phyloP scores from a whole-genome alignment of 257 asterid genomes.

The Parsonsia alboflavescens region DNA sequence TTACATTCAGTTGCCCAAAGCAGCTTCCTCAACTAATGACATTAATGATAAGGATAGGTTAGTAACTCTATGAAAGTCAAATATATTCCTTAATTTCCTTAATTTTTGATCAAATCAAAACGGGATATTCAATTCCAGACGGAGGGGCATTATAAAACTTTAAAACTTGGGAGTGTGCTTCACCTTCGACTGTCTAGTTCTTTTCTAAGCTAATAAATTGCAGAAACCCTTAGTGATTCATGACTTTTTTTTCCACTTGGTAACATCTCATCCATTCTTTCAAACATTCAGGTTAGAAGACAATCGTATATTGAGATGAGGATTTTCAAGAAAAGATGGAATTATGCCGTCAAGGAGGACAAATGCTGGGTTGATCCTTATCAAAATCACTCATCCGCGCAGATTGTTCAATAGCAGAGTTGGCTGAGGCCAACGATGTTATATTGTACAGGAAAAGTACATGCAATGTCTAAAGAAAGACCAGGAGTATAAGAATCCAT shows the following conservation, averaged over 20 bases:
- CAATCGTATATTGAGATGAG: slow-evolving; percentile 62
- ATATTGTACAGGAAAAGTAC: slow-evolving; percentile 20
- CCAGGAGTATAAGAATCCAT: background rate
- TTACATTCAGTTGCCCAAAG: too few species aligned
- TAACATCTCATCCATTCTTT: background rate
- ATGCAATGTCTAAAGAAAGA: background rate
- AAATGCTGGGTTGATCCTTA: slow-evolving; percentile 75
- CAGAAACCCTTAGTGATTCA: too few species aligned
- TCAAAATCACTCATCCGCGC: slow-evolving; percentile 6
- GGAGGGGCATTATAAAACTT: background rate
- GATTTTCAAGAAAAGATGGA: slow-evolving; percentile 58
- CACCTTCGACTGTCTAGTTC: too few species aligned
- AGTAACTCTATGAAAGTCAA: too few species aligned
- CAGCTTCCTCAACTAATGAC: too few species aligned
- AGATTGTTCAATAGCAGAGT: slow-evolving; percentile 11
- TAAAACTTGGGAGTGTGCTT: background rate
- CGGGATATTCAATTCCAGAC: too few species aligned
- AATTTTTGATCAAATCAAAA: too few species aligned
- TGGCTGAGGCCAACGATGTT: background rate
- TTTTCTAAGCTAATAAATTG: too few species aligned
- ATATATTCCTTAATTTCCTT: too few species aligned
- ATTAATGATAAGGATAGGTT: too few species aligned
- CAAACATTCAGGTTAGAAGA: slow-evolving; percentile 43
- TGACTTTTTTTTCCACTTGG: background rate
- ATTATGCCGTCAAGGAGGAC: slow-evolving; percentile 48